Percentiles rank a stretch among this genome's conserved stretches.
These are phyloP conservation scores for Ceratocystis destructans DNA, from an alignment of 2,329 filamentous ascomycete genomes.

Conservation along the genomic window DNA sequence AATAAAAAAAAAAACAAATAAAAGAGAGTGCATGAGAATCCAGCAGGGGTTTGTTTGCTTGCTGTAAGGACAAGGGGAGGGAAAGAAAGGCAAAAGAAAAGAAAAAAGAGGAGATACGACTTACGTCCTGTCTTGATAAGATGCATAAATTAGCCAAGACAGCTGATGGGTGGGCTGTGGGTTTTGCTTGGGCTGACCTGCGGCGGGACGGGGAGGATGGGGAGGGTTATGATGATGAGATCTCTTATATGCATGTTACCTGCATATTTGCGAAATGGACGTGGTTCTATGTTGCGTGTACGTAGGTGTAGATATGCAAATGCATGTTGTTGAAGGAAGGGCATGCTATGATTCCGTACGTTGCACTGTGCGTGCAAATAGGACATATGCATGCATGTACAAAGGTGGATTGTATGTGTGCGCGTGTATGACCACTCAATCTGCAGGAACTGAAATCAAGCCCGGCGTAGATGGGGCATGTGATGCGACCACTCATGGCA, in stretches of 20 bases:
- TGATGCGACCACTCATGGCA: not conserved
- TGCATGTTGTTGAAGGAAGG: not conserved
- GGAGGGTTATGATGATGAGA: not conserved
- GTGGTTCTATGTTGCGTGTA: not conserved
- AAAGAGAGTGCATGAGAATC: not conserved
- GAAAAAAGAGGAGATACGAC: not conserved
- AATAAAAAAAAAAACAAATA: not conserved
- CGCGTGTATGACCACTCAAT: not conserved
- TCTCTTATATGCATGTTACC: constrained; percentile 4
- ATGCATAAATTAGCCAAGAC: constrained; percentile 5
- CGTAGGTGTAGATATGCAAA: not conserved
- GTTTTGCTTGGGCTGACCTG: not conserved
- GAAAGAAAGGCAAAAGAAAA: not conserved
- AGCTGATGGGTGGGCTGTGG: constrained; percentile 3
- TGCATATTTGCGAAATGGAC: not conserved
- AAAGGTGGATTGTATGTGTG: not conserved
- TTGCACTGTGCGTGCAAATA: not conserved
- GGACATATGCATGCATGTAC: not conserved
- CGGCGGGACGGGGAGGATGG: not conserved
- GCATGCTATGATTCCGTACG: not conserved
- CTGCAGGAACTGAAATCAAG: constrained; percentile 7
- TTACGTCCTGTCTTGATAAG: not conserved
- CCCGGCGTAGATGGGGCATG: not conserved
- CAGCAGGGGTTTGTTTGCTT: not conserved
- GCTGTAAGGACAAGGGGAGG: not conserved